Evolutionary conservation across 768 basidiomycete genomes (phyloP), one percentile per base, ranked within the genome.

Genomic region (Pholiota microspora): DNA sequence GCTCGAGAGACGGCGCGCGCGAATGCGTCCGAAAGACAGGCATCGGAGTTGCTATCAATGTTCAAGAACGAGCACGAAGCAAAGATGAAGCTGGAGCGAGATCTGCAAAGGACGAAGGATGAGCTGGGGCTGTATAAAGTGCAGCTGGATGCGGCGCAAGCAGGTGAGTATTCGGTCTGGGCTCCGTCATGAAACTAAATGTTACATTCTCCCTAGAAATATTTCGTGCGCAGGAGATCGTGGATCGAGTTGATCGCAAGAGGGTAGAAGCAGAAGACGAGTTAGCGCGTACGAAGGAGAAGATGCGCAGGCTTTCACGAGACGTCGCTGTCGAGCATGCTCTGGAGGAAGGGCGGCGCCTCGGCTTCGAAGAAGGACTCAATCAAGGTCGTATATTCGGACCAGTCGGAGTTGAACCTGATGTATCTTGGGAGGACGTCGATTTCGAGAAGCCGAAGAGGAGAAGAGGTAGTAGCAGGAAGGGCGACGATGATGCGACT

Each of bases 131-230:
- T 84, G 50, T 86, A 84, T 62, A 85, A 82, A 62, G 46, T 79
- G 1, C 82, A 85, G 71, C 67, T 85, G 24, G 78, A 81, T 15
- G 70, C 76, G 29, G 85, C 85, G 13, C 83, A 86, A 59, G 72
- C 71, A 65, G 76, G 76, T 77, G 18, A 16, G 59, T 42, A 16
- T 45, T n/a, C 12, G 49, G 38, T 28, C 40, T 45, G 40, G 15
- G n/a, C n/a, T n/a, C n/a, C n/a, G n/a, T n/a, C n/a, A n/a, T n/a
- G n/a, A n/a, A n/a, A n/a, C n/a, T 27, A 5, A 23, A 18, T 36
- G 40, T 27, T 0, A 55, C 27, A 6, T 31, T 5, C 2, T 4
- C 10, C 5, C 4, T 38, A 70, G 83, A 86, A 61, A 83, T 86
- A 35, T 63, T 69, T 21, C 74, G 76, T 31, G 84, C 84, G 0